phyloP scores from a whole-genome alignment of 2,329 filamentous ascomycete genomes.

The Phyllosticta ampelicida region DNA sequence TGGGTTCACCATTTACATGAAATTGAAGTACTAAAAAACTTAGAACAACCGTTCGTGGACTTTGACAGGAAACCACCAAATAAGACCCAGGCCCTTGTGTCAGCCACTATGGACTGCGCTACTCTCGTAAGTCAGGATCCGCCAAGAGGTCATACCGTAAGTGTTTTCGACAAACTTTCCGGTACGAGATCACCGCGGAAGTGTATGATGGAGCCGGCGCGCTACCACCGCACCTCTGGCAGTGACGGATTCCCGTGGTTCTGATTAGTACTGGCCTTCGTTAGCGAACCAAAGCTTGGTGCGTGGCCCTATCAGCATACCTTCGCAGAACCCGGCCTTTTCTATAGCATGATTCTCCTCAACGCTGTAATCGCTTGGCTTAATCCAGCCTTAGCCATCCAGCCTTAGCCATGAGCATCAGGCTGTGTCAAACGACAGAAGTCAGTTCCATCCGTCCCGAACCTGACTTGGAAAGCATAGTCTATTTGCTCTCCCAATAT shows the following conservation, averaged over 20 bases:
- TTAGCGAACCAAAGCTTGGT: neutral
- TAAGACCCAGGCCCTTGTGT: neutral
- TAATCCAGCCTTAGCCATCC: neutral
- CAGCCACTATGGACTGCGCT: neutral
- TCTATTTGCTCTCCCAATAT: neutral
- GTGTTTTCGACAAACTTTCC: neutral
- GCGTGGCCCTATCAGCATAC: neutral
- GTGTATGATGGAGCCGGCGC: neutral
- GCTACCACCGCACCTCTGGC: neutral
- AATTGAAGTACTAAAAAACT: neutral
- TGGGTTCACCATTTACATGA: neutral
- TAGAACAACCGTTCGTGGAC: neutral
- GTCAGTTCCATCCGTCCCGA: neutral
- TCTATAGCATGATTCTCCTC: neutral
- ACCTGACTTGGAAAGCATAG: neutral
- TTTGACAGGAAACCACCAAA: neutral
- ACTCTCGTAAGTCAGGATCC: neutral
- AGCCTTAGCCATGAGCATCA: neutral
- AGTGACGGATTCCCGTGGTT: neutral
- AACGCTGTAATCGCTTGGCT: neutral
- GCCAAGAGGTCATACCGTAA: neutral
- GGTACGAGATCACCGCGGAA: neutral
- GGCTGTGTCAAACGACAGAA: neutral
- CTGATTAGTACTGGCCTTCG: neutral
- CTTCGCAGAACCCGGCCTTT: neutral